phyloP scores from a whole-genome alignment of 805 yeast genomes.

The Debaryomyces maramus region DNA sequence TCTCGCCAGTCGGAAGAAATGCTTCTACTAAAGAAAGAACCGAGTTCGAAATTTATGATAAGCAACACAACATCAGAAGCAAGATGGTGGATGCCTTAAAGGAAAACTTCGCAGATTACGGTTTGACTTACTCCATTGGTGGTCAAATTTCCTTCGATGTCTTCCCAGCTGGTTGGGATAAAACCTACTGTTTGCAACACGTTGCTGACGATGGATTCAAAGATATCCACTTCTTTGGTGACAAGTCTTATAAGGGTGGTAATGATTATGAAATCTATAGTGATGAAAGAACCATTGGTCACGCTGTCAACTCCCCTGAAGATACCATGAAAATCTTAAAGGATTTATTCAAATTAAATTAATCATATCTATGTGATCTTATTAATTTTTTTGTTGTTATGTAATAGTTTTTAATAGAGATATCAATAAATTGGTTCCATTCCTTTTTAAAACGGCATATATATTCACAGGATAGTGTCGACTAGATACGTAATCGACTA shows the following conservation, averaged over 20 bases:
- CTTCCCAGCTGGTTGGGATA: conserved; percentile 99
- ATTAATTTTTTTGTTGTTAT: background rate
- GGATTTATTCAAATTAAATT: conserved; percentile 66
- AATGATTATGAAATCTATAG: conserved; percentile 95
- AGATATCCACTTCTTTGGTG: conserved; percentile 96
- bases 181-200: conserved; percentile 95
- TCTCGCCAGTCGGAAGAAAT: conserved; percentile 98
- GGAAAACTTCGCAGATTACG: conserved; percentile 77
- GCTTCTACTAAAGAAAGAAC: conserved; percentile 92
- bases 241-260: conserved; percentile 96
- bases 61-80: conserved; percentile 76
- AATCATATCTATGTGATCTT: background rate
- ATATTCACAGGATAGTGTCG: background rate
- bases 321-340: conserved; percentile 86
- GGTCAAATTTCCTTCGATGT: conserved; percentile 99
- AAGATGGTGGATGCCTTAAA: conserved; percentile 82
- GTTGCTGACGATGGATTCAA: conserved; percentile 82
- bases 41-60: conserved; percentile 86
- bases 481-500: too few relatives aligned
- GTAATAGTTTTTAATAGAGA: conserved; percentile 1
- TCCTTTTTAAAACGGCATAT: too few relatives aligned
- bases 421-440: too few relatives aligned
- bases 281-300: conserved; percentile 94
- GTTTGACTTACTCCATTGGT: conserved; percentile 95
- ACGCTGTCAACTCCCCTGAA: conserved; percentile 83